A percentile compares a stretch with the other conserved stretches of the same genome.
Conservation (phyloP, 2,329 filamentous ascomycete species). For the Grosmannia clavigera region DNA sequence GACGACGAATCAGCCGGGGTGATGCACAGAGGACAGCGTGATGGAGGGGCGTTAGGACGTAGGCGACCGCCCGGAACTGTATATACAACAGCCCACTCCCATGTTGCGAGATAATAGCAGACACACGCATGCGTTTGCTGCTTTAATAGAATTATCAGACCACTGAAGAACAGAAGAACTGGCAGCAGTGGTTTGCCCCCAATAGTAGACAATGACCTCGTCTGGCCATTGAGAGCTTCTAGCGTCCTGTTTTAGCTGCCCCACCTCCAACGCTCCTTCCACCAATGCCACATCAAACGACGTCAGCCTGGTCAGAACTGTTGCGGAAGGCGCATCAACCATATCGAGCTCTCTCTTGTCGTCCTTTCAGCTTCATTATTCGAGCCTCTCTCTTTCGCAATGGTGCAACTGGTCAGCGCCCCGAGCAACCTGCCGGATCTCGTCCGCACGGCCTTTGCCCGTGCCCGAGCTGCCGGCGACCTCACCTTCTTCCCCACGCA, state of each 20-base stretch:
- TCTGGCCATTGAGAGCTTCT: neutral
- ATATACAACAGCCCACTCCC: no score
- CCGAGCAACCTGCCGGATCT: constrained; percentile 38
- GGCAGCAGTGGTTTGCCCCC: neutral
- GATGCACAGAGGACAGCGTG: no score
- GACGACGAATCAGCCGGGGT: no score
- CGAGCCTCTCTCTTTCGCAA: neutral
- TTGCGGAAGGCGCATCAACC: neutral
- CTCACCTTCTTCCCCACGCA: constrained; percentile 43
- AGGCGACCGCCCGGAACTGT: no score
- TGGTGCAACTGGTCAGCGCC: constrained; percentile 21
- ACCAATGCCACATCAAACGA: no score
- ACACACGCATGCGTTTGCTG: no score
- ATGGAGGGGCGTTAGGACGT: no score
- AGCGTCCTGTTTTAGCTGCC: neutral
- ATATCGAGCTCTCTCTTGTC: neutral
- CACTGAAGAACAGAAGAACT: neutral
- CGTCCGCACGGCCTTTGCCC: constrained; percentile 35
- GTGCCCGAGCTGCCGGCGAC: constrained; percentile 34
- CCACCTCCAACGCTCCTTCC: neutral
- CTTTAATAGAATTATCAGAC: neutral
- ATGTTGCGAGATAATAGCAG: no score
- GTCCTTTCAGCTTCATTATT: neutral
- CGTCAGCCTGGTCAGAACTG: neutral
- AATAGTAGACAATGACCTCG: neutral